These are phyloP conservation scores for Picea glauca DNA, from an alignment of 75 land plant species.

Conservation along the genomic window DNA sequence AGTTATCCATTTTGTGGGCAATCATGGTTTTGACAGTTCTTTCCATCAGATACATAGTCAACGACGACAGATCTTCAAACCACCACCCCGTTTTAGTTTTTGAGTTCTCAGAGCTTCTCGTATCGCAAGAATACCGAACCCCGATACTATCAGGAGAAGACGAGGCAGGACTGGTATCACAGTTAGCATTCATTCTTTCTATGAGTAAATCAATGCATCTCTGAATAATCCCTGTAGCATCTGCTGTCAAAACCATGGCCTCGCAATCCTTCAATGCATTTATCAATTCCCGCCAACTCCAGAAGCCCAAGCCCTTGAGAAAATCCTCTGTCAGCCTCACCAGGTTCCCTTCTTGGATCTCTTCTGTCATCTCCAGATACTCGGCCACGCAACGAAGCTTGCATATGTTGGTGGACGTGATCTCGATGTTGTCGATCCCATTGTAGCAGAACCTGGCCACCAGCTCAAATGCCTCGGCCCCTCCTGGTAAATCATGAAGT, in stretches of 20 bases:
- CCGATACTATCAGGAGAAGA: constrained; percentile 47
- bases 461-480: constrained; percentile 75
- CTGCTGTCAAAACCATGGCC: constrained; percentile 18
- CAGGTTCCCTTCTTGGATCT: constrained; percentile 28
- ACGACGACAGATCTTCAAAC: constrained; percentile 68
- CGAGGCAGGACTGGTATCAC: constrained; percentile 20
- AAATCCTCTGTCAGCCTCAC: constrained; percentile 45
- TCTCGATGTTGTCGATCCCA: constrained; percentile 29
- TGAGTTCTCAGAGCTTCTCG: constrained; percentile 41
- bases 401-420: constrained; percentile 55
- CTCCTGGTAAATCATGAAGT: constrained; percentile 79
- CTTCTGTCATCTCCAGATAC: constrained; percentile 76
- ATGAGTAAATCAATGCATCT: constrained; percentile 62
- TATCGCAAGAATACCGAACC: constrained; percentile 42
- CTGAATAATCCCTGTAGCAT: constrained; percentile 49
- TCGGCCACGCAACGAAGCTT: constrained; percentile 51
- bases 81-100: constrained; percentile 58
- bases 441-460: constrained; percentile 73
- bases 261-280: constrained; percentile 62
- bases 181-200: constrained; percentile 19
- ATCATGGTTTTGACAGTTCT: constrained; percentile 51
- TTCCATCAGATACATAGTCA: constrained; percentile 47
- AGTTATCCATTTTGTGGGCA: constrained; percentile 38
- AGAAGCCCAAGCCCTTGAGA: constrained; percentile 35
- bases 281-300: constrained; percentile 69